Base-by-base conservation (phyloP, 164 flowering plant species). In the Akebia trifoliata region DNA sequence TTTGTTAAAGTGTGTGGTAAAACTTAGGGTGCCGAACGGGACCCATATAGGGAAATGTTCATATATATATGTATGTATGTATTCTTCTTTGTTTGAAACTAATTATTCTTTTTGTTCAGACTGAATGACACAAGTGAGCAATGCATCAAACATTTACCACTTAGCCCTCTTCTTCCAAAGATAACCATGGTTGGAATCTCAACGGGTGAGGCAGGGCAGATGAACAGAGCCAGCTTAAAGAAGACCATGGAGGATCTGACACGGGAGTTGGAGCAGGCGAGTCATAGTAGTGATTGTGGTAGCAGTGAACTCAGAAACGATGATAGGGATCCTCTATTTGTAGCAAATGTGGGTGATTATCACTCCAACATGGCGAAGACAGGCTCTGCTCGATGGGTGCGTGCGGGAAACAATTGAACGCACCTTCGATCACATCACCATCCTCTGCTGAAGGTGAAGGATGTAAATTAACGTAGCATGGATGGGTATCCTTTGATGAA, bases 151-250 rank as follows among this genome's bases (percentile, higher is more conserved):
- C 70, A 67, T 59, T 71, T 66, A 4, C 32, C 69, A 34, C 66
- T 54, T 7, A 83, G 61, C 63, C 85, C 85, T 12, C 78, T 87
- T 54, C 89, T 93, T 45, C 99, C 96, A 15, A 87, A 78, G 72
- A 77, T 93, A 10, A 93, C 99, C 12, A 93, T 93, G 97, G 89
- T 93, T 30, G 99, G 99, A 9, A 75, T 93, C 50, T 80, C 98
- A 31, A 78, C 84, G 0, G 75, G 81, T 10, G 92, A 84, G 57
- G 72, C 84, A 9, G 93, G 86, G 36, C 82, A 76, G 61, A 72
- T 80, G 87, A 87, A 78, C 72, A 86, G 78, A 69, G 73, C 84
- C 54, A 76, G 59, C 52, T 64, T 93, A 49, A 90, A 84, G 67
- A 83, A 87, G 73, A 90, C 83, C 9, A 80, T 93, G 89, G 90